phyloP scores from a whole-genome alignment of 495 filamentous ascomycete genomes.

The Amorphotheca resinae region DNA sequence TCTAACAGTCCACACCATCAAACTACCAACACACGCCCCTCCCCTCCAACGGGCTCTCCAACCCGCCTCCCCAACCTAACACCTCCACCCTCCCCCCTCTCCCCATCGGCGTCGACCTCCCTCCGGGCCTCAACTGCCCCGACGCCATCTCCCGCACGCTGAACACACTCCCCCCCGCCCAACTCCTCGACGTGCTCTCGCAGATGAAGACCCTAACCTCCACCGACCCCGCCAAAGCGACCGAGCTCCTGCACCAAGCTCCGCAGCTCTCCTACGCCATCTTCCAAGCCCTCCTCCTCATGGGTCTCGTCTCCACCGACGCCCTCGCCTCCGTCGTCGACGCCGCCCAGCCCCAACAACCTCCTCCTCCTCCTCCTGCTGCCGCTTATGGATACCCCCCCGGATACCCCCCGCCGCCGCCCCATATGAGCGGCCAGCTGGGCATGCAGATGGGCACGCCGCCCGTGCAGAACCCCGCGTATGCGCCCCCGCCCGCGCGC shows the following conservation, averaged over 20 bases:
- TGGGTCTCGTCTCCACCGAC: constrained; percentile 59
- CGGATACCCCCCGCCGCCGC: constrained; percentile 18
- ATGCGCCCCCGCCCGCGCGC: constrained; percentile 27
- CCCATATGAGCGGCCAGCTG: constrained; percentile 20
- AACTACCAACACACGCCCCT: constrained; percentile 13
- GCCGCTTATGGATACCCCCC: constrained; percentile 10
- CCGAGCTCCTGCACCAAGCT: constrained; percentile 75
- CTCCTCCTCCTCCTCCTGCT: constrained; percentile 20
- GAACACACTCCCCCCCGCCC: constrained; percentile 67
- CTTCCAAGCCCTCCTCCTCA: constrained; percentile 86
- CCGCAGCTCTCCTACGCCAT: constrained; percentile 92
- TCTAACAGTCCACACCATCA: constrained; percentile 9
- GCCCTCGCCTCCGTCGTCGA: constrained; percentile 20
- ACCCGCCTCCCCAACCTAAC: constrained; percentile 15
- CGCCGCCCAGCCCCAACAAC: constrained; percentile 7
- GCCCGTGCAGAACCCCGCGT: constrained; percentile 44
- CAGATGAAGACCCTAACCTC: constrained; percentile 88
- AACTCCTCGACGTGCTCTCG: constrained; percentile 84
- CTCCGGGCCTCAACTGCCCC: constrained; percentile 65
- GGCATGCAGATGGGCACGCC: constrained; percentile 35
- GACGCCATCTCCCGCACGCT: constrained; percentile 89
- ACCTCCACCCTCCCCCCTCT: constrained; percentile 54
- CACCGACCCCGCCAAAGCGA: constrained; percentile 69
- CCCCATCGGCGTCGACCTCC: constrained; percentile 72
- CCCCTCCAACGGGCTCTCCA: constrained; percentile 15